Base-by-base conservation (phyloP, 2,329 filamentous ascomycete species). In the Exophiala aquamarina region DNA sequence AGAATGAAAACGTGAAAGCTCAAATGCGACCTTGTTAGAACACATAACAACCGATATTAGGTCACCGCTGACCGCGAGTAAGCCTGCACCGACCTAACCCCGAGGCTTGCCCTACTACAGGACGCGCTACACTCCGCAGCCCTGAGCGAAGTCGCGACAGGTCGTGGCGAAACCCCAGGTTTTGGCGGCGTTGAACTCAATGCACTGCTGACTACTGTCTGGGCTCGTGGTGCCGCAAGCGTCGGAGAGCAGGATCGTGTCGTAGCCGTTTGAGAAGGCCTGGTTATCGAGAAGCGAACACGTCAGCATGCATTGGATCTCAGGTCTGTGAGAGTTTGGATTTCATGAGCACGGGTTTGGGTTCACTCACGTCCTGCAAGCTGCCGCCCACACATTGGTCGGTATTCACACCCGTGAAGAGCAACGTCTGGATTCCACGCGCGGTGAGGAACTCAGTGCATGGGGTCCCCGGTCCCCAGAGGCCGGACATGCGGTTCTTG, bases 361-460 rank as follows among this genome's bases (percentile, higher is more conserved):
- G 14, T 18, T 4, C 8, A 51, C 52, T 52, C 45, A 55, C 52
- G 64, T 83, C 78, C 39, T 70, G 67, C 48, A 82, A 63, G 11
- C 77, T 81, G 1, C 77, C 76, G 17, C 75, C 68, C 6, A 83
- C 79, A 58, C 79, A 56, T 20, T 56, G 52, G 62, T 83, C 79
- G 2, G 79, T 81, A 57, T 83, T 83, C 10, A 82, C 79, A 0
- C 80, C 79, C 1, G 75, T 65, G 52, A 83, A 81, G 15, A 83
- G 57, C 35, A 82, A 59, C 4, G 77, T 82, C 35, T 54, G 70
- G 47, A 70, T 71, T 0, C 66, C 66, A 38, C 68, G 54, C 32
- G 62, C 48, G 39, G 67, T 58, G 41, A 81, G 60, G 31, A 67
- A 71, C 31, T 63, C 61, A 44, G 69, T 70, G 36, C 77, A 64